Evolutionary conservation across 768 basidiomycete genomes (phyloP), one percentile per base, ranked within the genome.

Genomic region (Boletus huronensis): DNA sequence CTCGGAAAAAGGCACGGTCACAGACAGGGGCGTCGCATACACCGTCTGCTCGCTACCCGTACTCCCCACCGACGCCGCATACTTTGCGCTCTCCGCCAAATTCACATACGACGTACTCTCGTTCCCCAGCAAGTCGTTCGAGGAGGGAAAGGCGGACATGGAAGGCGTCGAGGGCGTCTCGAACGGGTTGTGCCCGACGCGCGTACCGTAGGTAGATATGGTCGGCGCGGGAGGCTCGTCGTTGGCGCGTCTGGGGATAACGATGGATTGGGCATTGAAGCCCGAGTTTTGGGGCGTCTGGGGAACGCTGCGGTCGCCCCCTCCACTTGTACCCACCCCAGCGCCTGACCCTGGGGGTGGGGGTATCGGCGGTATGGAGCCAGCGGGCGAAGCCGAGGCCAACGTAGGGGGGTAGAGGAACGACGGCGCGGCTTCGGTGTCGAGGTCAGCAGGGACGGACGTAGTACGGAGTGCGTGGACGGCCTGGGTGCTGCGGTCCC

Each of bases 401-500:
- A 58, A 29, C 8, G 50, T 61, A 4, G 65, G 69, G 3, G 66
- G 66, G 44, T 70, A 74, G 3, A 58, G 9, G 56, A 70, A 67
- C 16, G 63, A 61, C 1, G 43, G 17, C 0, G 60, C 53, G 1
- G 58, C 58, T 6, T 28, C 50, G 23, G 44, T 32, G 19, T 64
- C 58, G n/a, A 57, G 57, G 45, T 61, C 49, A 5, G 61, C 39
- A 19, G 59, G 63, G 25, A 66, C 9, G 17, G 61, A 53, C 14
- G 61, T 61, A 19, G 31, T 48, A 19, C 65, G 65, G 9, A 68
- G 57, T 13, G 61, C 54, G 53, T 84, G 83, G 5, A 65, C 76
- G 31, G 78, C 75, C 31, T 59, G 61, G 25, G 75, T 69, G 23
- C 73, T 72, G 25, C 78, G 78, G 17, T 71, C 75, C 7, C 85